phyloP scores from a whole-genome alignment of 345 rosid genomes.

The Pistacia vera region DNA sequence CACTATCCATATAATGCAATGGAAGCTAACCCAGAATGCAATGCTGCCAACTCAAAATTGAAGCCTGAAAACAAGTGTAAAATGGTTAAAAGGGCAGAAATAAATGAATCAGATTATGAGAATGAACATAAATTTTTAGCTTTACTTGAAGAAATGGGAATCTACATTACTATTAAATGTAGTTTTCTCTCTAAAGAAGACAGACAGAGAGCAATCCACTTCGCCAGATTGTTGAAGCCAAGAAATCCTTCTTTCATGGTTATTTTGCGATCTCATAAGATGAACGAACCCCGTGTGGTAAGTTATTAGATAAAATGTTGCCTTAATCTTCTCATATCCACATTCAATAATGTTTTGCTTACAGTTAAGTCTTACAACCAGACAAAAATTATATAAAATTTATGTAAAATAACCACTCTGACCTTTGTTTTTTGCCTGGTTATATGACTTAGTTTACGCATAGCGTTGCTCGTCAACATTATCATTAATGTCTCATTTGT shows the following conservation, averaged over 20 bases:
- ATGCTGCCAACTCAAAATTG: background rate
- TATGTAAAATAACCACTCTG: too few relatives aligned
- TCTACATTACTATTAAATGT: slow-evolving; percentile 19
- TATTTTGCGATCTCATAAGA: slow-evolving; percentile 17
- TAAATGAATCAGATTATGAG: slow-evolving; percentile 23
- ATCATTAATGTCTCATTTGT: background rate
- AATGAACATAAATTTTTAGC: background rate
- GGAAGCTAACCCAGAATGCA: background rate
- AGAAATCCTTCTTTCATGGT: slow-evolving; percentile 39
- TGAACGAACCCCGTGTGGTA: background rate
- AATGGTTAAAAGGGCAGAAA: slow-evolving; percentile 21
- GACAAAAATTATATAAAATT: too few relatives aligned
- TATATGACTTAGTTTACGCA: too few relatives aligned
- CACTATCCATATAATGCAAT: slow-evolving; percentile 30
- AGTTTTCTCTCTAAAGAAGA: slow-evolving; percentile 15
- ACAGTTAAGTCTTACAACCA: too few relatives aligned
- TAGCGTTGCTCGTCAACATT: too few relatives aligned
- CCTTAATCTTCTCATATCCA: background rate
- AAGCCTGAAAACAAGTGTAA: slow-evolving; percentile 13
- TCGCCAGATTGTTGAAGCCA: slow-evolving; percentile 37
- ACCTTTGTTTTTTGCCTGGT: too few relatives aligned
- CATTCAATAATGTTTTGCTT: too few relatives aligned
- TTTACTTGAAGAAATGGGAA: background rate
- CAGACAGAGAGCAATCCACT: slow-evolving; percentile 34
- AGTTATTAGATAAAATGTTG: background rate